phyloP scores from a whole-genome alignment of 106 monocot genomes.

The Platanthera zijinensis region DNA sequence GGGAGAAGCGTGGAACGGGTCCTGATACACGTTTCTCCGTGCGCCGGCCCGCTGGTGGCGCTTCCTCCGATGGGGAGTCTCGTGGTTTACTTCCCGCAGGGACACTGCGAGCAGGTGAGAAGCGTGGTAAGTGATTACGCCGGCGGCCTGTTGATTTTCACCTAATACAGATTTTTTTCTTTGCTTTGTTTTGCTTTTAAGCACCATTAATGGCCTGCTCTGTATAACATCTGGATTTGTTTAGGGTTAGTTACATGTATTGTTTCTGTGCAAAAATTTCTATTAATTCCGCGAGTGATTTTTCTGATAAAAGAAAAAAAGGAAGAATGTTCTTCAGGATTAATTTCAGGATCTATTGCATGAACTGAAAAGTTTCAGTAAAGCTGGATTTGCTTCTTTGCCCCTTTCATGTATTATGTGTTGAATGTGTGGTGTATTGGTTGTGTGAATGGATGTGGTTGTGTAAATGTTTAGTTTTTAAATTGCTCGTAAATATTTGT shows the following conservation, averaged over 20 bases:
- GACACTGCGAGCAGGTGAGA: slow-evolving; percentile 51
- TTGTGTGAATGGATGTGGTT: too few relatives aligned
- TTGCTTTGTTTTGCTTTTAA: background rate
- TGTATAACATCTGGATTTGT: background rate
- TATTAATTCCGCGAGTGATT: background rate
- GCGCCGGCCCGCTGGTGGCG: slow-evolving; percentile 48
- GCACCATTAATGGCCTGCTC: background rate
- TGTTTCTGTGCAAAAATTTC: background rate
- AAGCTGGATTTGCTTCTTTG: background rate
- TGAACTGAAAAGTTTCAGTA: background rate
- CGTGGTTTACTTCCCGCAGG: slow-evolving; percentile 78
- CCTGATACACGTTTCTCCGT: slow-evolving; percentile 4
- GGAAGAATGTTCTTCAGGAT: background rate
- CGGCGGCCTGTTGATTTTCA: background rate
- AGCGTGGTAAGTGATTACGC: background rate
- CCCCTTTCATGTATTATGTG: background rate
- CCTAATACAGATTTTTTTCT: background rate
- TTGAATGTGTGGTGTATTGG: too few relatives aligned
- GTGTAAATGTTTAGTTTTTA: too few relatives aligned
- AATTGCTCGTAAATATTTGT: too few relatives aligned
- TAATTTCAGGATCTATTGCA: background rate
- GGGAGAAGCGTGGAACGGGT: slow-evolving; percentile 43
- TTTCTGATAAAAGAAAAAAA: background rate
- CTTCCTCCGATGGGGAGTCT: slow-evolving; percentile 63
- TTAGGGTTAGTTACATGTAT: background rate